These are phyloP conservation scores for Hyparrhenia diplandra DNA, from an alignment of 176 grass and related monocot species.

Conservation along the genomic window DNA sequence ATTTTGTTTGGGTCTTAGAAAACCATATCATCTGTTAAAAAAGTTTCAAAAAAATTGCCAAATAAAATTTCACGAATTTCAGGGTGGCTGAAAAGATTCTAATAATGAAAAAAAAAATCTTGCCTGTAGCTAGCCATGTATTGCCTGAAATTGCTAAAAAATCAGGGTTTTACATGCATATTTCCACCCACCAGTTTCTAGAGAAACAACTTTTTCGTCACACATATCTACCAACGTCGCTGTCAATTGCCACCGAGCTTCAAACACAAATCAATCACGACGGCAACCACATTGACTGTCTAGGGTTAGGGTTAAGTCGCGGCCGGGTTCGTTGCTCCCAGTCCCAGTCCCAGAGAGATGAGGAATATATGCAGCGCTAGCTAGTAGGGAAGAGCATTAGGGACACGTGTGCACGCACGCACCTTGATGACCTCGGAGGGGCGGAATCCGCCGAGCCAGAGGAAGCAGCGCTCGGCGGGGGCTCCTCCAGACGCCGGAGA, in stretches of 20 bases:
- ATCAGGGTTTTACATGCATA: background rate
- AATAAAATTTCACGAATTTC: background rate
- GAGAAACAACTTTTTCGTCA: background rate
- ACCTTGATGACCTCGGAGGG: conserved; percentile 98
- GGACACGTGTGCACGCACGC: background rate
- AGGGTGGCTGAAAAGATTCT: background rate
- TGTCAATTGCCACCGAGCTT: background rate
- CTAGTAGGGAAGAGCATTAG: too few relatives aligned
- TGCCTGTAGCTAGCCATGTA: background rate
- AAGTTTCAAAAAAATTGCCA: background rate
- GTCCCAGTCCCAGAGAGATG: too few relatives aligned
- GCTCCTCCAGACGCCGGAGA: conserved; percentile 86
- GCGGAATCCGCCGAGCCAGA: conserved; percentile 95
- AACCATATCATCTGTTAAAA: background rate
- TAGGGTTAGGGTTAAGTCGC: background rate
- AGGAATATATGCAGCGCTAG: background rate
- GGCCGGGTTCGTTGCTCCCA: background rate
- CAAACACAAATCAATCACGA: background rate
- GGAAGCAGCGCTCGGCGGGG: conserved; percentile 98
- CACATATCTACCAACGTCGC: background rate
- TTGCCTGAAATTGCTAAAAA: background rate
- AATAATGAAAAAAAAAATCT: background rate
- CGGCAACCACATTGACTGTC: background rate
- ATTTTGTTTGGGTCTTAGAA: background rate
- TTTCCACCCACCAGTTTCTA: background rate